Conservation (phyloP, 2,329 filamentous ascomycete genomes). For the Orbilia blumenaviensis region DNA sequence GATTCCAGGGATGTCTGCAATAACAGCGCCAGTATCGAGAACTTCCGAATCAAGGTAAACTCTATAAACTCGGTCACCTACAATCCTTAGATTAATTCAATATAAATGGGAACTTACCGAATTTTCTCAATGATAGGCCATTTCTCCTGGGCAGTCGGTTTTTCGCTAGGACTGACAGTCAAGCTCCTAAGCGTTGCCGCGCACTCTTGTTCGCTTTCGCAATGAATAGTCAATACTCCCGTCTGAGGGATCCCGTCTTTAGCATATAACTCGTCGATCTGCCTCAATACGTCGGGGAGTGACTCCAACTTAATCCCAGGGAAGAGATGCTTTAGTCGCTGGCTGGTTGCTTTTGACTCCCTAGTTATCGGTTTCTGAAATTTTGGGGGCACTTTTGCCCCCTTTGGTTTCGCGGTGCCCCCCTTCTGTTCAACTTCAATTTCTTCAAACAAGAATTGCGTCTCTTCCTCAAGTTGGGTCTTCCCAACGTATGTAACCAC, state of each 20-base stretch:
- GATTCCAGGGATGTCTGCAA: conserved; percentile 40
- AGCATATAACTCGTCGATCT: conserved; percentile 3
- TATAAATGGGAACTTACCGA: background rate
- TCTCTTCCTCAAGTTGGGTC: conserved; percentile 12
- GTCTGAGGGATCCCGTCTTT: background rate
- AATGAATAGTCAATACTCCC: background rate
- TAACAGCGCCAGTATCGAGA: conserved; percentile 15
- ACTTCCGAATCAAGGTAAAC: conserved; percentile 29
- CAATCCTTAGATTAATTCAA: background rate
- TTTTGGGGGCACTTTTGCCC: background rate
- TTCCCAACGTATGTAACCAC: conserved; percentile 9
- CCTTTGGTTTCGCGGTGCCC: too few species aligned
- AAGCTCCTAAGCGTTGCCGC: background rate
- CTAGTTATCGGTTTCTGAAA: background rate
- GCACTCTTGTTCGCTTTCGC: background rate
- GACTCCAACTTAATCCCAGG: background rate
- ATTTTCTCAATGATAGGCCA: conserved; percentile 13
- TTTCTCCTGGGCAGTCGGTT: background rate
- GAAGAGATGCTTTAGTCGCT: conserved; percentile 18
- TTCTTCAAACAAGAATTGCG: conserved; percentile 1
- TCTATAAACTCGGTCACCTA: background rate
- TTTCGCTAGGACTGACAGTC: background rate
- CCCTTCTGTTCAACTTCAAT: background rate
- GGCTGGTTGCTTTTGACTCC: conserved; percentile 5
- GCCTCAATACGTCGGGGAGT: background rate